Conservation (phyloP, 495 filamentous ascomycete genomes). For the Pseudoneurospora amorphoporcata region DNA sequence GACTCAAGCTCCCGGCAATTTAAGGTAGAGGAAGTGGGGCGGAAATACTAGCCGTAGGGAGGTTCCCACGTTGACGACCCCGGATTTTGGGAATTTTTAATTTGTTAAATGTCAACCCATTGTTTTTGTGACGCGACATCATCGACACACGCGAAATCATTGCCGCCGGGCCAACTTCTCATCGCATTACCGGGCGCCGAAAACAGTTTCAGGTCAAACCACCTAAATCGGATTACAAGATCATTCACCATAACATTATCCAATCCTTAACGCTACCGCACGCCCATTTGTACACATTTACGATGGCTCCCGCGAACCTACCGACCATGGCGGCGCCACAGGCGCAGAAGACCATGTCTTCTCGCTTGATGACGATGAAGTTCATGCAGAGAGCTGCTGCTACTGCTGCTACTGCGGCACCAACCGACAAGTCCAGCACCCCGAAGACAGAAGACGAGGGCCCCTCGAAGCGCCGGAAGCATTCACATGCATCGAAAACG, state of each 20-base stretch:
- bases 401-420: slow-evolving; percentile 25
- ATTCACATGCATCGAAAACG: slow-evolving; percentile 14
- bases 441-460: slow-evolving; percentile 27
- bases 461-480: slow-evolving; percentile 44
- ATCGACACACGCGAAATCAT: not conserved
- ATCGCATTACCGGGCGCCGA: not conserved
- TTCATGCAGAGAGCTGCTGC: slow-evolving; percentile 92
- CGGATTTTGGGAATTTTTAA: not conserved
- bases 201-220: not conserved
- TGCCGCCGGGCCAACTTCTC: not conserved
- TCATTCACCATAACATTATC: not conserved
- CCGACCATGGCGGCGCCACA: slow-evolving; percentile 28
- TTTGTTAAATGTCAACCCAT: not conserved
- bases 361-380: slow-evolving; percentile 89
- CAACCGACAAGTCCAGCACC: slow-evolving; percentile 32
- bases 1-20: not conserved
- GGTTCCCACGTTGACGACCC: not conserved
- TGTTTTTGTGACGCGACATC: not conserved
- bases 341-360: slow-evolving; percentile 69
- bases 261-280: not conserved
- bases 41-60: not conserved
- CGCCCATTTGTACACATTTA: not conserved
- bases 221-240: not conserved
- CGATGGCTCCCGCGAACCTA: slow-evolving; percentile 12
- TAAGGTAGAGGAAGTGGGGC: not conserved